phyloP scores from a whole-genome alignment of 345 rosid species.

The Eucalyptus cloeziana region DNA sequence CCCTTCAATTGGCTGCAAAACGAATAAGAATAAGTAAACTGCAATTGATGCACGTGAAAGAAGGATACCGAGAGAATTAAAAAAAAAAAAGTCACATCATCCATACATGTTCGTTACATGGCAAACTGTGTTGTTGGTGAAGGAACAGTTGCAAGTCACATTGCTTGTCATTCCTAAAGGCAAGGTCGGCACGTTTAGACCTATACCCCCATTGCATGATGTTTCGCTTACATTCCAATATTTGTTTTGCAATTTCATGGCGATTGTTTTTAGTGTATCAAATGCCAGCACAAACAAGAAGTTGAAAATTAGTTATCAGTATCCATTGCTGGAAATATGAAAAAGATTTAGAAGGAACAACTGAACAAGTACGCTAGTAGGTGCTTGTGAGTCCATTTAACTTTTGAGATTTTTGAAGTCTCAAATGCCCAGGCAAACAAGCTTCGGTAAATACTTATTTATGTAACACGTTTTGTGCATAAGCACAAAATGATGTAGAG shows the following conservation, averaged over 20 bases:
- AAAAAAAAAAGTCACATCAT: neutral
- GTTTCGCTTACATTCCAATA: constrained; percentile 8
- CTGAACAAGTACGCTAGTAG: neutral
- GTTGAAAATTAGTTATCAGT: neutral
- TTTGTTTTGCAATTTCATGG: constrained; percentile 19
- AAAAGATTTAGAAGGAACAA: neutral
- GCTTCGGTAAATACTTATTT: neutral
- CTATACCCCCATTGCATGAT: constrained; percentile 25
- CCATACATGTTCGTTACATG: constrained; percentile 56
- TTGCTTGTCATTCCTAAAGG: neutral
- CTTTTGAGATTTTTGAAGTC: too few relatives aligned
- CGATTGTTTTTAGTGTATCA: constrained; percentile 29
- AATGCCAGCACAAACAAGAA: constrained; percentile 12
- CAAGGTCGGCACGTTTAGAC: constrained; percentile 3
- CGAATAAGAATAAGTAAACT: neutral
- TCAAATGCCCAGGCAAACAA: neutral
- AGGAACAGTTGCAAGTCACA: constrained; percentile 43
- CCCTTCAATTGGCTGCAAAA: constrained; percentile 40
- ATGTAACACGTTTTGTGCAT: neutral
- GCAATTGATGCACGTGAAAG: neutral
- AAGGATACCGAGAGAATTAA: neutral
- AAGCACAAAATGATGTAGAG: neutral
- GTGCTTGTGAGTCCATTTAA: neutral
- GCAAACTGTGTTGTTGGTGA: constrained; percentile 12
- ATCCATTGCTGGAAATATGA: neutral